phyloP scores from a whole-genome alignment of 495 filamentous ascomycete species.

The Aspergillus biplanus region DNA sequence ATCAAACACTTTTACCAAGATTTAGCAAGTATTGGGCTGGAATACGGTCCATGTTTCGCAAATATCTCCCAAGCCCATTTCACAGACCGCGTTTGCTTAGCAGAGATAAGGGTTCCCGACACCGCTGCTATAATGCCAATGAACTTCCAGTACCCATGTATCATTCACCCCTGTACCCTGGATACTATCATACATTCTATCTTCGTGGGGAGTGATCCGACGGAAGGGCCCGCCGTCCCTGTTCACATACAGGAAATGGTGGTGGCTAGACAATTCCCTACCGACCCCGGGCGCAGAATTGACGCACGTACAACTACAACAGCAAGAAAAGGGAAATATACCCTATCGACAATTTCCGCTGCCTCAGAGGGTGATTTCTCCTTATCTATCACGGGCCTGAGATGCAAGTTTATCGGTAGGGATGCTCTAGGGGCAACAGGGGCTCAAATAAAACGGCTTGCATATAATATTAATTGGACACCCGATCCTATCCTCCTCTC shows the following conservation, averaged over 20 bases:
- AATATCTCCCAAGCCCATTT: constrained; percentile 30
- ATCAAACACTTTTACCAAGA: constrained; percentile 33
- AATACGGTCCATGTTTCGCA: constrained; percentile 42
- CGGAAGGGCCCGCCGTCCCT: constrained; percentile 31
- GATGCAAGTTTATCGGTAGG: constrained; percentile 23
- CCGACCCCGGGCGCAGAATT: constrained; percentile 21
- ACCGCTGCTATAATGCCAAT: constrained; percentile 52
- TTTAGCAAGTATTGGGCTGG: constrained; percentile 34
- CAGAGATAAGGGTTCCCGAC: constrained; percentile 45
- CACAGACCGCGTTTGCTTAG: constrained; percentile 27
- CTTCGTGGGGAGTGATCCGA: constrained; percentile 23
- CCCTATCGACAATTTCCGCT: constrained; percentile 23
- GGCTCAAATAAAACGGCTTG: constrained; percentile 13
- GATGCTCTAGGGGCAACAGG: neutral
- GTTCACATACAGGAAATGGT: constrained; percentile 32
- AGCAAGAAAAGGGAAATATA: neutral
- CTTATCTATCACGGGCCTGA: constrained; percentile 25
- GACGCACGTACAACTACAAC: constrained; percentile 23
- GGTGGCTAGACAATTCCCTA: constrained; percentile 23
- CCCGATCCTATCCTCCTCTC: constrained; percentile 20
- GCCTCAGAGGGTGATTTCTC: constrained; percentile 3
- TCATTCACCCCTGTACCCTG: constrained; percentile 50
- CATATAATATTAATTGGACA: constrained; percentile 31
- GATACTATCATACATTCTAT: constrained; percentile 49
- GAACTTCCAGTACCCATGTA: constrained; percentile 41